Evolutionary conservation across 75 land plant species (phyloP).

Genomic region (Pinus albicaulis): DNA sequence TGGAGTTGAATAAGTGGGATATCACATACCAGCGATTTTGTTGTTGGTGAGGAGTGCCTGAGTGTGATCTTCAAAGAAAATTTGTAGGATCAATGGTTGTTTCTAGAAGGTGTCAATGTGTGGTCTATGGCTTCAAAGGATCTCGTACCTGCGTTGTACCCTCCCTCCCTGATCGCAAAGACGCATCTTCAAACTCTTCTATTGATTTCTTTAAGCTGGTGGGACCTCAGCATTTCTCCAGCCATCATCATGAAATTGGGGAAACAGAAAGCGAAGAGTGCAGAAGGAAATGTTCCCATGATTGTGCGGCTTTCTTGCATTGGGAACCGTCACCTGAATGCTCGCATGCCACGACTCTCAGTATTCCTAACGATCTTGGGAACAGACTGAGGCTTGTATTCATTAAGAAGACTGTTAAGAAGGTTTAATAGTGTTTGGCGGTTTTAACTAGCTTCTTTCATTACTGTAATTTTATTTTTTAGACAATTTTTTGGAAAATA

Average conservation of each 20-base stretch:
- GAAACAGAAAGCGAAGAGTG: constrained; percentile 22
- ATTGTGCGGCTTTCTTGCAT: too few relatives aligned
- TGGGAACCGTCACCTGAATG: too few relatives aligned
- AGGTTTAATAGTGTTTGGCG: too few relatives aligned
- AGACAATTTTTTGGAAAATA: too few relatives aligned
- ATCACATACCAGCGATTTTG: constrained; percentile 26
- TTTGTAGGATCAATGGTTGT: constrained; percentile 34
- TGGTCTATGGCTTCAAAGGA: constrained; percentile 48
- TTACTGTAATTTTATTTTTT: too few relatives aligned
- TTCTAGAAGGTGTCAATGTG: constrained; percentile 38
- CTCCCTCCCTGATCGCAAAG: constrained; percentile 9
- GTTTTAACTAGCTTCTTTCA: too few relatives aligned
- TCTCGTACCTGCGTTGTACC: constrained; percentile 20
- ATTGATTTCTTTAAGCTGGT: constrained; percentile 27
- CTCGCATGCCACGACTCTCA: too few relatives aligned
- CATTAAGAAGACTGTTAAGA: too few relatives aligned
- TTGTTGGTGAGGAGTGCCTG: constrained; percentile 3
- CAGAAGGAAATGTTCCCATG: constrained; percentile 15
- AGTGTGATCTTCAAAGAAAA: constrained; percentile 29
- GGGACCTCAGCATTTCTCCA: constrained; percentile 44
- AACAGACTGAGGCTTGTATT: too few relatives aligned
- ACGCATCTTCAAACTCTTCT: background rate
- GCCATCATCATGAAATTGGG: constrained; percentile 16
- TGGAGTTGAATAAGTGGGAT: constrained; percentile 23
- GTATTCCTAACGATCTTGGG: too few relatives aligned